Conservation (phyloP, 2,329 filamentous ascomycete genomes). For the Laburnicola sp. region DNA sequence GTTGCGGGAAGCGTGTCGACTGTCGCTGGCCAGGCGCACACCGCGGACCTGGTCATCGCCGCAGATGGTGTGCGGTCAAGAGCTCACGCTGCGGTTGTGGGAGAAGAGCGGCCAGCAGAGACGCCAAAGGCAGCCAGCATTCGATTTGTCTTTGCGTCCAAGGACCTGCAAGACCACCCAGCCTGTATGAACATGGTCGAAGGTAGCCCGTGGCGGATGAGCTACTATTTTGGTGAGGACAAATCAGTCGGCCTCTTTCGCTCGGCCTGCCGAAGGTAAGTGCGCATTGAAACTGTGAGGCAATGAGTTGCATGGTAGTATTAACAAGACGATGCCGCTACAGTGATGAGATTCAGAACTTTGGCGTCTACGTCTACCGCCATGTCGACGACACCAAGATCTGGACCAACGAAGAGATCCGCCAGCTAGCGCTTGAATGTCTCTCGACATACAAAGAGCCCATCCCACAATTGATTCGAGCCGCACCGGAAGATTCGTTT, state of each 20-base stretch:
- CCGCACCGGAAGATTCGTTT: slow-evolving; percentile 6
- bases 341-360: slow-evolving; percentile 10
- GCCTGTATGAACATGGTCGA: slow-evolving; percentile 2
- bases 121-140: slow-evolving; percentile 4
- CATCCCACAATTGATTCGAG: slow-evolving; percentile 4
- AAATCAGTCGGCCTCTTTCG: slow-evolving; percentile 6
- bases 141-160: slow-evolving; percentile 8
- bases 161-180: slow-evolving; percentile 7
- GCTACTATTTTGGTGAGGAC: slow-evolving; percentile 7
- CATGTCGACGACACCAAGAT: slow-evolving; percentile 6
- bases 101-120: slow-evolving; percentile 3
- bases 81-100: slow-evolving; percentile 1
- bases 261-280: slow-evolving; percentile 8
- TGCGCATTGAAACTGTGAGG: slow-evolving; percentile 2
- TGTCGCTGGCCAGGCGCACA: slow-evolving; percentile 2
- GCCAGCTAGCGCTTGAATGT: slow-evolving; percentile 8
- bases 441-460: slow-evolving; percentile 1
- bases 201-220: slow-evolving; percentile 5
- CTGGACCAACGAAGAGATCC: slow-evolving; percentile 2
- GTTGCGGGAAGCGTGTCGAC: not conserved
- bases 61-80: slow-evolving; percentile 6
- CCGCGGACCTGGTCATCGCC: slow-evolving; percentile 1
- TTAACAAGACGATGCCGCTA: slow-evolving; percentile 5
- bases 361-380: slow-evolving; percentile 8
- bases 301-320: slow-evolving; percentile 5